These are phyloP conservation scores for Paramecium sexaurelia DNA, from an alignment of 73 alveolate species.

Conservation along the genomic window DNA sequence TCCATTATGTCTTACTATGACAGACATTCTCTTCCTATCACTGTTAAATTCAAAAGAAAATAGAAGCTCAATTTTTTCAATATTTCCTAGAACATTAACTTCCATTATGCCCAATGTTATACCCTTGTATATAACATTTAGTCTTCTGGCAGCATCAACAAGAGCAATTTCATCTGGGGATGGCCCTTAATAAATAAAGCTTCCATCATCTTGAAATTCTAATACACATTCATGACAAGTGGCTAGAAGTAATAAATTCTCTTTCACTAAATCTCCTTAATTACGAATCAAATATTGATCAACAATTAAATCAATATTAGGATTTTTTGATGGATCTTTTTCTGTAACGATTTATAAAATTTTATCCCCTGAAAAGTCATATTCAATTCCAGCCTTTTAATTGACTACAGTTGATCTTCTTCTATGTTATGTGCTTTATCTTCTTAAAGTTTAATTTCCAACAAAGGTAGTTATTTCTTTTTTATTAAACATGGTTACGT, in stretches of 20 bases:
- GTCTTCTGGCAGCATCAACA: conserved; percentile 71
- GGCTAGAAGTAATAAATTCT: conserved; percentile 55
- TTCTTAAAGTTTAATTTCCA: conserved; percentile 37
- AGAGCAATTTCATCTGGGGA: conserved; percentile 74
- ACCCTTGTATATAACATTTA: conserved; percentile 54
- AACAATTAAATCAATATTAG: neutral
- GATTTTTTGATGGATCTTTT: neutral
- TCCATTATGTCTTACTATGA: conserved; percentile 74
- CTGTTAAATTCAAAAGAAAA: conserved; percentile 90
- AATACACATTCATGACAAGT: conserved; percentile 74
- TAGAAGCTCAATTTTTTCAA: conserved; percentile 58
- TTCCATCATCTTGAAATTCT: conserved; percentile 64
- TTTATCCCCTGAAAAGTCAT: conserved; percentile 4
- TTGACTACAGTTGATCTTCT: conserved; percentile 57
- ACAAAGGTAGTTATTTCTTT: conserved; percentile 25
- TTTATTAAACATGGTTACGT: neutral
- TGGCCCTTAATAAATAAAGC: conserved; percentile 74
- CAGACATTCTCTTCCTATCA: conserved; percentile 97
- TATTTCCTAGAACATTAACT: conserved; percentile 52
- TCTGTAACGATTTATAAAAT: neutral
- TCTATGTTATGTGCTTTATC: conserved; percentile 23
- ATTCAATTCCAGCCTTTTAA: conserved; percentile 65
- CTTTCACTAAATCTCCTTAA: conserved; percentile 55
- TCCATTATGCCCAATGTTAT: conserved; percentile 22
- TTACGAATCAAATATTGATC: neutral